Evolutionary conservation across 2,329 filamentous ascomycete genomes (phyloP), one percentile per base, ranked within the genome.

Genomic region (Colletotrichum lentis): DNA sequence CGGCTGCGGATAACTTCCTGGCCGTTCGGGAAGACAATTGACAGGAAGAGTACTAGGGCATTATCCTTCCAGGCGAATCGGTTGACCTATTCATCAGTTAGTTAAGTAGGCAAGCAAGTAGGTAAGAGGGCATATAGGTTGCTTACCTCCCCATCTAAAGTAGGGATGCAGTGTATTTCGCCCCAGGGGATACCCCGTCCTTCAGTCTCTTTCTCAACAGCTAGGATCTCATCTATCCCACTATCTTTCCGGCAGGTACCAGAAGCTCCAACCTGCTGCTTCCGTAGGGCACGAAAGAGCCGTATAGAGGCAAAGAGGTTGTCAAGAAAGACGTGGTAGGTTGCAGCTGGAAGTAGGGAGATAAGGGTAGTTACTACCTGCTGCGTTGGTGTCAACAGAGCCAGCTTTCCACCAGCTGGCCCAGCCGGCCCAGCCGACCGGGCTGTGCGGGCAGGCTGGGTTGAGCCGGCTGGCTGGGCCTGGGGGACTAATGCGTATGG

Each of bases 301-400:
- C 12, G 20, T 49, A 49, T 24, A 49, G 46, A 49, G 46, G 46
- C 20, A 18, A 49, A 49, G 24, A 24, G 24, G 24, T 24, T 24
- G 4, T 24, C 4, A 24, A 24, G 24, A 24, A 24, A 24, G 8
- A n/a, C 7, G 7, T 44, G 5, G 41, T 44, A 44, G 41, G 27
- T 27, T 27, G n/a, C n/a, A 47, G 44, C 44, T 47, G n/a, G 44
- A n/a, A 47, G 44, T 47, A 47, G 20, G 44, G 44, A 47, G 20
- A 47, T n/a, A 47, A 52, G 49, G 24, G n/a, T 52, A 22, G n/a
- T 22, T 24, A 52, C 49, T 35, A 52, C 49, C 49, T 52, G 11
- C 24, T 52, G 14, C 24, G 14, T 52, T 52, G 24, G 49, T 52
- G 49, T 52, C 16, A 52, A 52, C 24, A 52, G 49, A 31, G 49